Conservation (phyloP, 2,329 filamentous ascomycete species). For the Onygenales sp. region DNA sequence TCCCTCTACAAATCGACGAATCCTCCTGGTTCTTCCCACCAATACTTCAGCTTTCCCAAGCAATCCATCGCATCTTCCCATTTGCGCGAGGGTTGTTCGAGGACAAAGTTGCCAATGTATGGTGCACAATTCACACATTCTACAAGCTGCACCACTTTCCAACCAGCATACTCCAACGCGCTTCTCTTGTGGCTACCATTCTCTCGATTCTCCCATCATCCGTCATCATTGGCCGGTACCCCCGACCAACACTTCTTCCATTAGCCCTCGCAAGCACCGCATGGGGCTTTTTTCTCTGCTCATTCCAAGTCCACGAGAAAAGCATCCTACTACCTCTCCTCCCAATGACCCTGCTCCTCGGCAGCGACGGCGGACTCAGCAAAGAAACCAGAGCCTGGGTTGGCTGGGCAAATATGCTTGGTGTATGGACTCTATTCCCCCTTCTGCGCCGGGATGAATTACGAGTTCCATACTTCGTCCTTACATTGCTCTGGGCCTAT, state of each 20-base stretch:
- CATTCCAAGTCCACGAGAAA: conserved; percentile 98
- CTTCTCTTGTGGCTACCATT: conserved; percentile 66
- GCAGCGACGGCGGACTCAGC: conserved; percentile 65
- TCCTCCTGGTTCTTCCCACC: conserved; percentile 64
- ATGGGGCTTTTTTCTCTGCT: conserved; percentile 97
- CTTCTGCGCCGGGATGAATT: conserved; percentile 78
- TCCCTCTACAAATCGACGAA: conserved; percentile 52
- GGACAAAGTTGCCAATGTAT: conserved; percentile 97
- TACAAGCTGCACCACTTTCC: conserved; percentile 77
- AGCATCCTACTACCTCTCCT: conserved; percentile 85
- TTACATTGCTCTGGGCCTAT: conserved; percentile 84
- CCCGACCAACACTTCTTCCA: conserved; percentile 66
- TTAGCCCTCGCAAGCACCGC: conserved; percentile 72
- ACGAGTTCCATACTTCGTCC: conserved; percentile 70
- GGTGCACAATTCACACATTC: conserved; percentile 87
- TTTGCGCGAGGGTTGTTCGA: conserved; percentile 95
- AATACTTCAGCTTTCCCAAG: conserved; percentile 69
- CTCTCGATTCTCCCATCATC: conserved; percentile 70
- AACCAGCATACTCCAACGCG: conserved; percentile 60
- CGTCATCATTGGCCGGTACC: conserved; percentile 66
- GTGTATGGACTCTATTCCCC: conserved; percentile 88
- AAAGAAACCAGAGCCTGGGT: conserved; percentile 79
- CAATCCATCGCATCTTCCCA: conserved; percentile 87
- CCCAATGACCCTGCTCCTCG: conserved; percentile 83
- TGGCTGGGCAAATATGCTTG: conserved; percentile 87